Evolutionary conservation across 2,329 filamentous ascomycete genomes (phyloP).

Genomic region (Fusarium sterilihyphosum): DNA sequence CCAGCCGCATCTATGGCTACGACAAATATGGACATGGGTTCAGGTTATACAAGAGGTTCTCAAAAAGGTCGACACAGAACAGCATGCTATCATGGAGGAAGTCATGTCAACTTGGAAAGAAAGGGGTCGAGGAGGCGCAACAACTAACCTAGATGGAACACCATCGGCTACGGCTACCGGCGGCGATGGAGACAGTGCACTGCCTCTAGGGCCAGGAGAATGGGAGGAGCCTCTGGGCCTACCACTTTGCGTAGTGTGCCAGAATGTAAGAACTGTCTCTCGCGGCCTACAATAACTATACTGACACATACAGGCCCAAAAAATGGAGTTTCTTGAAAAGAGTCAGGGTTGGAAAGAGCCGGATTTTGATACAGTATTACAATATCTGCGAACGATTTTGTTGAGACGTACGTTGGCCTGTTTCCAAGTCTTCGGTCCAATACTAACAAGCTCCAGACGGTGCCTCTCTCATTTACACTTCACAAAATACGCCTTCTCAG

Average conservation of each 20-base stretch:
- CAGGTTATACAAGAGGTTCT: conserved; percentile 82
- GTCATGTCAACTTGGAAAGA: conserved; percentile 84
- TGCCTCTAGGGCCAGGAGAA: conserved; percentile 87
- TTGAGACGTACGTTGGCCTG: conserved; percentile 72
- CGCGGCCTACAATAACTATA: conserved; percentile 2
- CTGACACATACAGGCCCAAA: conserved; percentile 71
- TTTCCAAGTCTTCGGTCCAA: neutral
- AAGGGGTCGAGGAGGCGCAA: conserved; percentile 72
- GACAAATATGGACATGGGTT: conserved; percentile 90
- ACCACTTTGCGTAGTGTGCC: conserved; percentile 92
- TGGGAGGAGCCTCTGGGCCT: conserved; percentile 92
- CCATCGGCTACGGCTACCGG: conserved; percentile 61
- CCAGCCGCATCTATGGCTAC: conserved; percentile 91
- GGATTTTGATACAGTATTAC: conserved; percentile 94
- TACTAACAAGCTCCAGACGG: conserved; percentile 67
- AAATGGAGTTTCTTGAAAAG: conserved; percentile 89
- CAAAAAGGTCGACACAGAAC: conserved; percentile 76
- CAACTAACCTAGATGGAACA: conserved; percentile 70
- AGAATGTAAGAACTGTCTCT: conserved; percentile 72
- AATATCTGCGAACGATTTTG: conserved; percentile 89
- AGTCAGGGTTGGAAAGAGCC: conserved; percentile 95
- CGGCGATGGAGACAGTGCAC: conserved; percentile 72
- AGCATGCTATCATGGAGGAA: conserved; percentile 86
- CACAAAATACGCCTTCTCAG: conserved; percentile 78
- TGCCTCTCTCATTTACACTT: conserved; percentile 85